phyloP scores from a whole-genome alignment of 352 stramenopile species.

The Pythium biforme region DNA sequence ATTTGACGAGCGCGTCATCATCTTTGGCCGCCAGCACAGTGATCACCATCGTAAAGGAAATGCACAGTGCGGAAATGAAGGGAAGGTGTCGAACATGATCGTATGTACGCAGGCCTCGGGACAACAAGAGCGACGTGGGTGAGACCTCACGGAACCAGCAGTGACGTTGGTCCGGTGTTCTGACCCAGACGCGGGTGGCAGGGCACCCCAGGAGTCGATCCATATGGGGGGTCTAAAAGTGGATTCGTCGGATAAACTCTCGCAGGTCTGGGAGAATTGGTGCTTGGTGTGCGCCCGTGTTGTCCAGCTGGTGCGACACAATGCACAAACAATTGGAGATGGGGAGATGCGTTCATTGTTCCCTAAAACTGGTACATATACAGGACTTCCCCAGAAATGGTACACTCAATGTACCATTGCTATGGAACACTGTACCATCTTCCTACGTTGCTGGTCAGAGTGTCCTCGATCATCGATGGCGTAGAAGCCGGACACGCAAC shows the following conservation, averaged over 20 bases:
- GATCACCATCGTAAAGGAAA: no score
- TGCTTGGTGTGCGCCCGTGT: constrained; percentile 23
- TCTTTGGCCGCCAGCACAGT: no score
- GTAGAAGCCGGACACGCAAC: constrained; percentile 15
- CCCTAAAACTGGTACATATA: background rate
- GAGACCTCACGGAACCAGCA: no score
- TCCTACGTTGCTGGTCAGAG: constrained; percentile 3
- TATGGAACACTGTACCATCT: constrained; percentile 1
- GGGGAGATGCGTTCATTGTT: background rate
- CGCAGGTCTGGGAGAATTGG: constrained; percentile 6
- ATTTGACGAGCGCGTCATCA: constrained; percentile 2
- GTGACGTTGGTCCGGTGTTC: no score
- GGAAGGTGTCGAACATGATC: no score
- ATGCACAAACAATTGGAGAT: constrained; percentile 26
- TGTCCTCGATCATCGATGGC: no score
- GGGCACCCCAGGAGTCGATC: background rate
- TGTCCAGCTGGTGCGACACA: constrained; percentile 17
- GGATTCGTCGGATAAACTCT: constrained; percentile 8
- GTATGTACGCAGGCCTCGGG: no score
- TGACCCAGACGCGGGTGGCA: no score
- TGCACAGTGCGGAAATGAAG: no score
- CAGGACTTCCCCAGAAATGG: background rate
- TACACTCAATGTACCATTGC: background rate
- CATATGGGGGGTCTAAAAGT: background rate
- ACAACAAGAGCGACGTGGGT: no score